Evolutionary conservation across 345 rosid species (phyloP).

Genomic region (Gossypioides kirkii): DNA sequence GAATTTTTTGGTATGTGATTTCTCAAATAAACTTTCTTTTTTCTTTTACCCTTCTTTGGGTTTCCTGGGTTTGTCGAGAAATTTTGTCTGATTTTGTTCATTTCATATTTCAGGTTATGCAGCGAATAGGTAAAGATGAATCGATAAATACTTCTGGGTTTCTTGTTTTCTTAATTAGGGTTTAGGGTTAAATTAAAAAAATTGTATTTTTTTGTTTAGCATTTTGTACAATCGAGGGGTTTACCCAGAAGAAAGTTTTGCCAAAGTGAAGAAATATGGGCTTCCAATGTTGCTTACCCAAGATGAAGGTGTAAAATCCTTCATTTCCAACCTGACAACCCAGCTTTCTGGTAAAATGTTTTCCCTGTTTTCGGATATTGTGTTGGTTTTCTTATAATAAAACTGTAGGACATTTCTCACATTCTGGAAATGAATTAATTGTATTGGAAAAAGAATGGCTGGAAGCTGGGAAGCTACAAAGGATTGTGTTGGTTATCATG

Average conservation of each 20-base stretch:
- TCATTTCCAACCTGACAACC: slow-evolving; percentile 57
- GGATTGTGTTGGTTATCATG: slow-evolving; percentile 85
- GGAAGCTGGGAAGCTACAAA: slow-evolving; percentile 83
- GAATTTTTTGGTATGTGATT: slow-evolving; percentile 73
- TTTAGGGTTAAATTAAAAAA: neutral
- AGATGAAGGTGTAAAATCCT: slow-evolving; percentile 84
- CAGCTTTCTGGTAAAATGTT: slow-evolving; percentile 63
- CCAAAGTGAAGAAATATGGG: slow-evolving; percentile 92
- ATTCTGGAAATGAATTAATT: neutral
- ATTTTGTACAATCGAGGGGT: slow-evolving; percentile 93
- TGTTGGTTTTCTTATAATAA: neutral
- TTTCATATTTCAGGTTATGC: slow-evolving; percentile 66
- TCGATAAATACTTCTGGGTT: neutral
- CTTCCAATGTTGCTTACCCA: slow-evolving; percentile 86
- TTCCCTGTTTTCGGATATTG: neutral
- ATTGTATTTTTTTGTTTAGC: slow-evolving; percentile 34
- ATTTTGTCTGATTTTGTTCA: slow-evolving; percentile 10
- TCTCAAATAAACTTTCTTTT: neutral
- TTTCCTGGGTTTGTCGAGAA: neutral
- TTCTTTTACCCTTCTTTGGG: neutral
- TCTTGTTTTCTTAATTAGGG: neutral
- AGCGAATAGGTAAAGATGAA: slow-evolving; percentile 66
- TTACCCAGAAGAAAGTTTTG: slow-evolving; percentile 89
- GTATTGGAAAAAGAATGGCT: slow-evolving; percentile 64
- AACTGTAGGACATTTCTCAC: neutral